Evolutionary conservation across 306 rosid species (phyloP).

Genomic region (Albizia julibrissin): DNA sequence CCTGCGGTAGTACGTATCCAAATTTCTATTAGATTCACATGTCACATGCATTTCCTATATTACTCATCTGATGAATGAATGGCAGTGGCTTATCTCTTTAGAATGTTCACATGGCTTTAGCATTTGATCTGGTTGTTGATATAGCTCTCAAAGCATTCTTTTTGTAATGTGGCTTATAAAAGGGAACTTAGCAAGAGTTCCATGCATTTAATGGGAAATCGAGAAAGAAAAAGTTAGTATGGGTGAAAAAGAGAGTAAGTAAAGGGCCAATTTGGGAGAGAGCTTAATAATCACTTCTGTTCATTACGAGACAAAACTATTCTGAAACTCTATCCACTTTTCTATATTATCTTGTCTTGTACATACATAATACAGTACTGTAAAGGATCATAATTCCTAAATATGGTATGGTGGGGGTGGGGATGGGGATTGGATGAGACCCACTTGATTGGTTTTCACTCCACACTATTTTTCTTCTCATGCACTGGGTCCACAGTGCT

Average conservation of each 20-base stretch:
- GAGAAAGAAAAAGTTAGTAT: not conserved
- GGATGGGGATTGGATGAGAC: not conserved
- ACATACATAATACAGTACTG: not conserved
- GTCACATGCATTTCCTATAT: not conserved
- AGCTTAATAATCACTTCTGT: too few relatives aligned
- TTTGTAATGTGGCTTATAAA: not conserved
- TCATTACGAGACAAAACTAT: too few relatives aligned
- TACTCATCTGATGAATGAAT: conserved; percentile 1
- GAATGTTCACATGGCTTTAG: not conserved
- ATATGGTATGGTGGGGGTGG: not conserved
- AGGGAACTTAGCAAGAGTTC: not conserved
- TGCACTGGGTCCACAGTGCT: not conserved
- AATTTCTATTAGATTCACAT: not conserved
- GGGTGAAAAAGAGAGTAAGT: not conserved
- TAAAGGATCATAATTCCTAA: not conserved
- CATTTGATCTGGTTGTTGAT: conserved; percentile 20
- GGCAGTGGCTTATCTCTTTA: not conserved
- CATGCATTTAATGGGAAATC: not conserved
- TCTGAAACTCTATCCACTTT: not conserved
- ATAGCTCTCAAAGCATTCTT: not conserved
- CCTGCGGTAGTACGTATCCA: conserved; percentile 62
- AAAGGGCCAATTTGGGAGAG: too few relatives aligned
- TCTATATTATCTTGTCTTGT: not conserved
- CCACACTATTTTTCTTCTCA: not conserved
- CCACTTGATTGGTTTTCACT: not conserved